Base-by-base conservation (phyloP, 257 asterid genomes). In the Solanum pinnatisectum region DNA sequence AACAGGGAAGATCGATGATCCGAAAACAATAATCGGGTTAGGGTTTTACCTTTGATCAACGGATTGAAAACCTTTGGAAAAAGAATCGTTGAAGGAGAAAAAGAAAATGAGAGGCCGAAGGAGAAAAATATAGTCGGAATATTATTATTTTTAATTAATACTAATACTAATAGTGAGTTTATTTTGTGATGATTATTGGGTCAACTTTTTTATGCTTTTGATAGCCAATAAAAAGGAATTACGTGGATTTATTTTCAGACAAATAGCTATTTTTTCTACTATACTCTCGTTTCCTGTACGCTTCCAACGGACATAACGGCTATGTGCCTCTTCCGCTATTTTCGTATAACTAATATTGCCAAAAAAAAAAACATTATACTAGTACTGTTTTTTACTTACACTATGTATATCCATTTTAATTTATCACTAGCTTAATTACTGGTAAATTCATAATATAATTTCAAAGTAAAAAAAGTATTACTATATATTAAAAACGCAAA, bases 271-370 rank as follows among this genome's bases (percentile, higher is more conserved):
- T 70, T 32, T 68, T 49, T 5, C 60, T 49, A 49, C 25, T 42
- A 18, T 23, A 77, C n/a, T 42, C 46, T 15, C 68, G 4, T 14
- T 85, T 85, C 87, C 87, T 73, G 77, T 83, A 72, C 88, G 49
- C 83, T 79, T 83, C 90, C 88, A 89, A 90, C 92, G 76, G 92
- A 84, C 74, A 90, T 89, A 87, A 79, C 92, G 89, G 91, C 56
- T 33, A 63, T 56, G 65, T 6, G 22, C 23, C 63, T 52, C 60
- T 49, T 49, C 60, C 60, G 20, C 60, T 49, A 49, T 49, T 49
- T 49, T 49, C 60, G 22, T 49, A 49, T 15, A 15, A 49, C 60
- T 49, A 49, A 49, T 15, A 49, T 49, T 49, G 60, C 60, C 22
- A 49, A 46, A 44, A 10, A 3, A 0, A 13, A 44, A 13, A 4